Evolutionary conservation across 2,329 filamentous ascomycete genomes (phyloP), one percentile per base, ranked within the genome.

Genomic region (Xylariaceae sp.): DNA sequence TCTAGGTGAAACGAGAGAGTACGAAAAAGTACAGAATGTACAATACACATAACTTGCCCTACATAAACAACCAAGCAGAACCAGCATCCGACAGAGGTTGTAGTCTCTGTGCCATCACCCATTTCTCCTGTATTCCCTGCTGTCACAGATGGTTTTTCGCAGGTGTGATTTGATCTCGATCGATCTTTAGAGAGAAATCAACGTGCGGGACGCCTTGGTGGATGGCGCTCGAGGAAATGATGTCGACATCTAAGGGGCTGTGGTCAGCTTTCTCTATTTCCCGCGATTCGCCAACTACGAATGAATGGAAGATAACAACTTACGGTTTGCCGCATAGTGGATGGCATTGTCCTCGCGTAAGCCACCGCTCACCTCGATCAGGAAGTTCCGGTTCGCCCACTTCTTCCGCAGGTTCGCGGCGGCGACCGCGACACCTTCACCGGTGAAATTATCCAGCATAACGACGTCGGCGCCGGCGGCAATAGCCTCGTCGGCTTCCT

Each of bases 391-490:
- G 72, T 85, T 86, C 37, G 87, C 88, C 59, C 91, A 97, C 66
- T 86, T 84, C 69, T 88, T 80, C 77, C 93, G 95, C 64, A 99
- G 73, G 66, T 82, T 86, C 71, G 76, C 81, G 11, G 93, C 90
- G 0, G 91, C 91, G 7, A 81, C 75, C 72, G 86, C 87, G 63
- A 97, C 87, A 0, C 87, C 90, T 1, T 90, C 87, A 0, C 88
- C 86, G 0, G 85, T 87, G 71, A 97, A 99, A 74, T 99, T 99
- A 73, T 99, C 94, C 61, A 99, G 77, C 94, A 99, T 99, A 62
- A 99, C 87, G 17, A 99, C 87, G 73, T 99, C 93, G 0, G 94
- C 94, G 0, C 94, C 94, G 0, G 93, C 93, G 2, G 78, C 84
- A 68, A 97, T 92, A 0, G 94, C 94, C 75, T 95, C 91, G 73